These are phyloP conservation scores for Colletotrichum australisinense DNA, from an alignment of 2,329 filamentous ascomycete genomes.

Conservation along the genomic window DNA sequence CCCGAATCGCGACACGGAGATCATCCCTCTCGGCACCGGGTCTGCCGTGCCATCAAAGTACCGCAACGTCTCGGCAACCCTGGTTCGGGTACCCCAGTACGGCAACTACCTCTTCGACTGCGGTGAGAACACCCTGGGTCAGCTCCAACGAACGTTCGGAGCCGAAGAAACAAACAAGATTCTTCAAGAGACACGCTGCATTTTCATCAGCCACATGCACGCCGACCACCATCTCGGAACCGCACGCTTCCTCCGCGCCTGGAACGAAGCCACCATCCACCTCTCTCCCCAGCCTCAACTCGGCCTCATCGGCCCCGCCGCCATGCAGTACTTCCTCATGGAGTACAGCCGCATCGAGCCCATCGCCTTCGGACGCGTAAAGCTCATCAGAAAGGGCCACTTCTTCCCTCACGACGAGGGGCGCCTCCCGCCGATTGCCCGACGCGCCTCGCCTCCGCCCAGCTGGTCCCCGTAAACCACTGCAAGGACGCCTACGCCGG, in stretches of 20 bases:
- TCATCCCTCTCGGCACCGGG: constrained; percentile 90
- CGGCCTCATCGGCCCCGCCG: constrained; percentile 74
- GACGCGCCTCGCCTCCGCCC: constrained; percentile 74
- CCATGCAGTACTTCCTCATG: constrained; percentile 80
- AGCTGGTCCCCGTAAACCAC: constrained; percentile 78
- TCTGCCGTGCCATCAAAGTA: constrained; percentile 93
- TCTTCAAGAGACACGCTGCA: constrained; percentile 80
- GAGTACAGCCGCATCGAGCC: constrained; percentile 86
- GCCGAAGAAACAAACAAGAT: constrained; percentile 74
- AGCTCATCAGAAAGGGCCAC: constrained; percentile 40
- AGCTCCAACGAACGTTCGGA: constrained; percentile 80
- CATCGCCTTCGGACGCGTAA: constrained; percentile 71
- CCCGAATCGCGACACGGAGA: constrained; percentile 80
- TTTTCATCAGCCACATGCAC: constrained; percentile 96
- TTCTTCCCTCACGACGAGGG: constrained; percentile 37
- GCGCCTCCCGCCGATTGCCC: constrained; percentile 54
- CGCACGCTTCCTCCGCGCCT: constrained; percentile 82
- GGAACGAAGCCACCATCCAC: constrained; percentile 69
- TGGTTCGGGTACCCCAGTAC: constrained; percentile 84
- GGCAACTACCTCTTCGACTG: constrained; percentile 94
- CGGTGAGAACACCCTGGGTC: constrained; percentile 92
- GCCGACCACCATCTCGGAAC: constrained; percentile 96
- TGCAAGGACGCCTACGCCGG: constrained; percentile 83
- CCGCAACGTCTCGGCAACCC: constrained; percentile 91
- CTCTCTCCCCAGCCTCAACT: constrained; percentile 55